Evolutionary conservation across 202 grass and related monocot species (phyloP).

Genomic region (Setaria italica): DNA sequence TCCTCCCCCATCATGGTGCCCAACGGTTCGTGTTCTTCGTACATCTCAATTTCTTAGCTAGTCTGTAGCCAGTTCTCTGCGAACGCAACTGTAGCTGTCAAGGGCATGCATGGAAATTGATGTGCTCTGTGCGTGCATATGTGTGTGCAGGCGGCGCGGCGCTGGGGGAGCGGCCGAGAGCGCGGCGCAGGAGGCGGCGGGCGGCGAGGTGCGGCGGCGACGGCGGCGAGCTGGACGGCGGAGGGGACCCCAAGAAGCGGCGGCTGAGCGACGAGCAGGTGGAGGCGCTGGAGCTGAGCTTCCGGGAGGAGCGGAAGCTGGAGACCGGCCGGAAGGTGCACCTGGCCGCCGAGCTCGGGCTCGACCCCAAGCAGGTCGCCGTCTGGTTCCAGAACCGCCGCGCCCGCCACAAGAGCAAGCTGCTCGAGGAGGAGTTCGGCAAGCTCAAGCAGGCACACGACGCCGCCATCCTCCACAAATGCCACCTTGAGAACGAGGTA

Average conservation of each 20-base stretch:
- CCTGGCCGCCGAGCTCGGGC: slow-evolving; percentile 64
- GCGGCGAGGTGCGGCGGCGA: slow-evolving; percentile 33
- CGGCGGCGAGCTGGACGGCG: slow-evolving; percentile 30
- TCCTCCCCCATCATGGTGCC: slow-evolving; percentile 22
- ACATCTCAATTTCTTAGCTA: not conserved
- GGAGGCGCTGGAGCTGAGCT: slow-evolving; percentile 64
- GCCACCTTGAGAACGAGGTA: slow-evolving; percentile 78
- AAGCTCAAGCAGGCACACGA: slow-evolving; percentile 65
- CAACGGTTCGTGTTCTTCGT: slow-evolving; percentile 29
- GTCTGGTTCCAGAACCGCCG: slow-evolving; percentile 84
- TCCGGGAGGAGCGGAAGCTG: slow-evolving; percentile 70
- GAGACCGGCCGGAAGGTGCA: slow-evolving; percentile 72
- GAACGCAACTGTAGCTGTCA: not conserved
- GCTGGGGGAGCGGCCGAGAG: slow-evolving; percentile 48
- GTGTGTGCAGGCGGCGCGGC: slow-evolving; percentile 28
- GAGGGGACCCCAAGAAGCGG: slow-evolving; percentile 61
- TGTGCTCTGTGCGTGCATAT: not conserved
- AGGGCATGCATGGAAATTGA: not conserved
- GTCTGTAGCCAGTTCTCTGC: not conserved
- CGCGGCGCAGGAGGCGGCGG: slow-evolving; percentile 51
- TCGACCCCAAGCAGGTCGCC: slow-evolving; percentile 71
- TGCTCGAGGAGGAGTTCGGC: slow-evolving; percentile 63
- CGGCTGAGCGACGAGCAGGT: slow-evolving; percentile 65
- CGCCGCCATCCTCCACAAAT: slow-evolving; percentile 62
- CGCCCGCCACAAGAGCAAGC: slow-evolving; percentile 71